Evolutionary conservation across 306 rosid species (phyloP), one percentile per base, ranked within the genome.

Genomic region (Cucurbita ficifolia): DNA sequence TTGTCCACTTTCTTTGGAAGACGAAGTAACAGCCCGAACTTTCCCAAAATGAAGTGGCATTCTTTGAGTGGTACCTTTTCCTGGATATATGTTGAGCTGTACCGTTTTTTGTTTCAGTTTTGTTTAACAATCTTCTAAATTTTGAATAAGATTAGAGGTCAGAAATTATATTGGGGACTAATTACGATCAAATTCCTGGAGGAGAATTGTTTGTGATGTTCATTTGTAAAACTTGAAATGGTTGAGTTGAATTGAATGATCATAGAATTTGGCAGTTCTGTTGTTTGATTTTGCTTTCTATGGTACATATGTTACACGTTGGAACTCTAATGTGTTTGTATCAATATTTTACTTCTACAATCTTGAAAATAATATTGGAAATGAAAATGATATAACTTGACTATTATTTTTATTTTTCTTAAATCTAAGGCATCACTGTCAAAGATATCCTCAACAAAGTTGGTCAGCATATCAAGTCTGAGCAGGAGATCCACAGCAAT

Each of bases 391-490:
- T 70, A 24, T 70, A 49, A 13, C 59, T 29, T 70, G 57, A 69
- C 29, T 69, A 48, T 21, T 68, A 5, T 5, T 5, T 63, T 36
- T 12, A 52, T 21, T 67, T 53, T 71, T 77, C 67, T 36, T 43
- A 73, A 73, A 62, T 75, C 53, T 33, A 86, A 90, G 97, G 88
- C 80, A 73, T 84, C 77, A 77, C 90, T 79, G 82, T 80, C 58
- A 88, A 84, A 64, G 94, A 90, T 70, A 82, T 90, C 72, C 73
- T 93, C 60, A 71, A 70, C 68, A 90, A 86, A 82, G 65, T 93
- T 49, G 79, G 79, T 62, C 79, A 67, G 17, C 85, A 84, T 83
- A 78, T 88, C 77, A 84, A 87, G 69, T 70, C 57, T 80, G 88
- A 83, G 78, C 76, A 54, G 67, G 89, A 80, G 60, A 70, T 72